A percentile compares a stretch with the other conserved stretches of the same genome.
These are phyloP conservation scores for Suillus plorans DNA, from an alignment of 768 basidiomycete genomes.

Conservation along the genomic window DNA sequence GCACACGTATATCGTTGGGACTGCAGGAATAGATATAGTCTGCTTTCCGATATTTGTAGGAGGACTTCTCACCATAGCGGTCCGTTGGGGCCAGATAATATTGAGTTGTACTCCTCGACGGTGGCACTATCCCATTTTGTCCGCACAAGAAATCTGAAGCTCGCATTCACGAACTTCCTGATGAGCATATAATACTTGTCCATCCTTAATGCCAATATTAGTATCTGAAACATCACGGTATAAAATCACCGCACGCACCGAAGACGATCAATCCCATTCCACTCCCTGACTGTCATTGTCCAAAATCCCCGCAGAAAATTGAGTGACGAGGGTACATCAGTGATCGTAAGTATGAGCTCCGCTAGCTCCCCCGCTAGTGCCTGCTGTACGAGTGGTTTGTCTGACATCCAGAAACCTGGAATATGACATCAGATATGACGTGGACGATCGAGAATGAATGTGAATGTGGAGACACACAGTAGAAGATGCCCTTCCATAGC, in stretches of 20 bases:
- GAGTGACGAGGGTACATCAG: constrained; percentile 55
- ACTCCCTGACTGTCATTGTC: constrained; percentile 87
- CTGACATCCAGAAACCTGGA: constrained; percentile 98
- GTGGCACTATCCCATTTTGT: constrained; percentile 60
- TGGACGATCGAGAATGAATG: neutral
- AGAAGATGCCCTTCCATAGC: constrained; percentile 97
- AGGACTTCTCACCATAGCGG: constrained; percentile 69
- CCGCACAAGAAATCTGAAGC: constrained; percentile 77
- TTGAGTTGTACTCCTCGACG: constrained; percentile 63
- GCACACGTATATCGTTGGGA: constrained; percentile 68
- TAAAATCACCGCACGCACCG: constrained; percentile 51
- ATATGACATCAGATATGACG: constrained; percentile 5
- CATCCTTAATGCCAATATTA: constrained; percentile 51
- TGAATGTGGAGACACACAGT: constrained; percentile 55
- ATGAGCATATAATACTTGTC: constrained; percentile 99
- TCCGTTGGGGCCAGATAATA: constrained; percentile 67
- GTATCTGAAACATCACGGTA: constrained; percentile 4
- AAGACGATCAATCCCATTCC: constrained; percentile 88
- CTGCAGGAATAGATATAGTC: constrained; percentile 36
- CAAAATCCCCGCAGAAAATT: constrained; percentile 88
- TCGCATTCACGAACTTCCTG: constrained; percentile 81
- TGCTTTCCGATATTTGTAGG: neutral
- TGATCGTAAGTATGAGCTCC: constrained; percentile 72
- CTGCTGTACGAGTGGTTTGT: constrained; percentile 96
- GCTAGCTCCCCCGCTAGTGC: constrained; percentile 84